phyloP scores from a whole-genome alignment of 2,329 filamentous ascomycete genomes.

The Colletotrichum siamense region DNA sequence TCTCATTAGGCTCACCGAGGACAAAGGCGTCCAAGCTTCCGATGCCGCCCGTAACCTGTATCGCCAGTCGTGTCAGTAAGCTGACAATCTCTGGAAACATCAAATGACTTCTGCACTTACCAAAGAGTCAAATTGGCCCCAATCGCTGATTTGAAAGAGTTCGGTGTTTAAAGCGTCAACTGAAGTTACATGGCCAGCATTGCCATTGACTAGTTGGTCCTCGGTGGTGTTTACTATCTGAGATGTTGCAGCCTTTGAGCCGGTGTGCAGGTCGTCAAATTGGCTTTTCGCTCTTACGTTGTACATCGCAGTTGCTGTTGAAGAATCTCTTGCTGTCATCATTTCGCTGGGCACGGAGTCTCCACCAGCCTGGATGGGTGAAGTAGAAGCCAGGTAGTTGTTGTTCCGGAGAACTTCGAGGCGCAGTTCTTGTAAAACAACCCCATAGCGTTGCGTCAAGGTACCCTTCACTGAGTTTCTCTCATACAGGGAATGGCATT shows the following conservation, averaged over 20 bases:
- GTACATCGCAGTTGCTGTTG: accelerated
- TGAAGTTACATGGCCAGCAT: not conserved
- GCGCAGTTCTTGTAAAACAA: slow-evolving; percentile 43
- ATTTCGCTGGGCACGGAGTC: not conserved
- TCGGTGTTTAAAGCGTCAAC: slow-evolving; percentile 12
- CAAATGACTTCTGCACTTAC: not conserved
- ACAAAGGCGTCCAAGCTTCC: not conserved
- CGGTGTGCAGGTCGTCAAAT: too few species aligned
- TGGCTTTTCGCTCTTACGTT: not conserved
- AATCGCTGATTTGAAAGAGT: slow-evolving; percentile 25
- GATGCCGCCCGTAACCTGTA: not conserved
- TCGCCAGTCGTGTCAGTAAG: not conserved
- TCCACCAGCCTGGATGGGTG: not conserved
- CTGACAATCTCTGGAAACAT: not conserved
- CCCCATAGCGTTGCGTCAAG: slow-evolving; percentile 43
- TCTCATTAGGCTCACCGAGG: not conserved
- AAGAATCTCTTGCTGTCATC: accelerated
- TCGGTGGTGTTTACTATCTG: not conserved
- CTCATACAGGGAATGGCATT: slow-evolving; percentile 44
- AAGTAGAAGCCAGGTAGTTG: slow-evolving; percentile 12
- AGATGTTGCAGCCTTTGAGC: not conserved
- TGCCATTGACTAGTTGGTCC: not conserved
- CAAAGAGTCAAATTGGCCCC: slow-evolving; percentile 30
- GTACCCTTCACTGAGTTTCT: slow-evolving; percentile 40
- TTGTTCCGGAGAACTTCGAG: slow-evolving; percentile 30